These are phyloP conservation scores for Brassica rapa DNA, from an alignment of 345 rosid genomes.

Conservation along the genomic window DNA sequence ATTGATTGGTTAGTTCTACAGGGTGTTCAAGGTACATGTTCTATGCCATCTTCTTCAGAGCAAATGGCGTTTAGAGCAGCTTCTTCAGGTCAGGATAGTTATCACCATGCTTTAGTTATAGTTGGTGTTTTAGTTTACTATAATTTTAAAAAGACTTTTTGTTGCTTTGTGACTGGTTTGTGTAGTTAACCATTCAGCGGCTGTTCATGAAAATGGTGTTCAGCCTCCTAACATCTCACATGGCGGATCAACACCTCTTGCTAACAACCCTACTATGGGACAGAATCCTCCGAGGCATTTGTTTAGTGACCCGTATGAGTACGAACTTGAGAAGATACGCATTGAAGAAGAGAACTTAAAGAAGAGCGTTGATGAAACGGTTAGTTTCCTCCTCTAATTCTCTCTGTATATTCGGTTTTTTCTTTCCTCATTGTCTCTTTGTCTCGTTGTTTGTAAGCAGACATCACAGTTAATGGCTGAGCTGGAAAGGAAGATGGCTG, in stretches of 20 bases:
- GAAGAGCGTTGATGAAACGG: conserved; percentile 21
- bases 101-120: neutral
- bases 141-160: neutral
- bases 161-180: neutral
- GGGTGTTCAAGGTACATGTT: conserved; percentile 14
- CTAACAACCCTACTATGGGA: conserved; percentile 14
- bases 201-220: neutral
- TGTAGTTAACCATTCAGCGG: conserved; percentile 1
- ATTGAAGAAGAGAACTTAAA: neutral
- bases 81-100: conserved; percentile 25
- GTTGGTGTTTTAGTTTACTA: neutral
- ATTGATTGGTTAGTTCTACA: neutral
- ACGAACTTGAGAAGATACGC: conserved; percentile 29
- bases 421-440: conserved; percentile 11
- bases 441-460: conserved; percentile 17
- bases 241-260: neutral
- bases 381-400: neutral
- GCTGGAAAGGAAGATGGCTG: conserved; percentile 23
- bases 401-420: neutral
- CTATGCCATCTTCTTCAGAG: conserved; percentile 7
- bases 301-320: conserved; percentile 5
- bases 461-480: conserved; percentile 23
- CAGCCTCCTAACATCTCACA: conserved; percentile 26
- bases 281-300: neutral
- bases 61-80: conserved; percentile 10